phyloP scores from a whole-genome alignment of 345 rosid genomes.

The Brassica nigra region DNA sequence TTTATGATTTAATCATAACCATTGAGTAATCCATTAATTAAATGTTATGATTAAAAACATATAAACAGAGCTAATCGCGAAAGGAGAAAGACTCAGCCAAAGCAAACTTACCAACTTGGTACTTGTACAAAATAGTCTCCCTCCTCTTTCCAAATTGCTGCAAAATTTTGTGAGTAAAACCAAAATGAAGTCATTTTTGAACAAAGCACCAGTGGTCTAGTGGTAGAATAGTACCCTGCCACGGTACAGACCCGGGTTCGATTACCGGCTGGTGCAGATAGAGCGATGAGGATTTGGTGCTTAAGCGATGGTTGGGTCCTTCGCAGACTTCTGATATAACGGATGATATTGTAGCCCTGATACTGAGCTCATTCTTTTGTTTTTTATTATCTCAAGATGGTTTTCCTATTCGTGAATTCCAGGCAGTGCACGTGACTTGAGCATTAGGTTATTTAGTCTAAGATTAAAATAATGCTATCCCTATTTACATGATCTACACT shows the following conservation, averaged over 20 bases:
- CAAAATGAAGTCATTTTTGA: too few species aligned
- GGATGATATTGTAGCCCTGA: neutral
- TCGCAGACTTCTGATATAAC: neutral
- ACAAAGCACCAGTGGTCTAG: conserved; percentile 63
- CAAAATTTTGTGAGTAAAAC: too few species aligned
- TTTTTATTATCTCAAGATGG: too few species aligned
- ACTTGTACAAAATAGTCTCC: neutral
- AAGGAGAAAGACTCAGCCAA: neutral
- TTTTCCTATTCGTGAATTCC: neutral
- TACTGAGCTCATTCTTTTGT: neutral
- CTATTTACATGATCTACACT: neutral
- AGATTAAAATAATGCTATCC: neutral
- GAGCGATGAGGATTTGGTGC: neutral
- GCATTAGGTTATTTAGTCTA: neutral
- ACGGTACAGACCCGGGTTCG: conserved; percentile 60
- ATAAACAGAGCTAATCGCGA: neutral
- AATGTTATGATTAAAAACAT: neutral
- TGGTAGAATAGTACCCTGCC: conserved; percentile 59
- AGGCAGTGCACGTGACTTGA: too few species aligned
- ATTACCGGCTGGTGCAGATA: conserved; percentile 59
- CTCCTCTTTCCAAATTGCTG: neutral
- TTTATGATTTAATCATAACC: too few species aligned
- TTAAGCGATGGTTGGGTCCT: neutral
- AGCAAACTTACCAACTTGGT: neutral
- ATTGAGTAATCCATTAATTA: too few species aligned